Evolutionary conservation across 2,329 filamentous ascomycete species (phyloP).

Genomic region (Lecanicillium sp.): DNA sequence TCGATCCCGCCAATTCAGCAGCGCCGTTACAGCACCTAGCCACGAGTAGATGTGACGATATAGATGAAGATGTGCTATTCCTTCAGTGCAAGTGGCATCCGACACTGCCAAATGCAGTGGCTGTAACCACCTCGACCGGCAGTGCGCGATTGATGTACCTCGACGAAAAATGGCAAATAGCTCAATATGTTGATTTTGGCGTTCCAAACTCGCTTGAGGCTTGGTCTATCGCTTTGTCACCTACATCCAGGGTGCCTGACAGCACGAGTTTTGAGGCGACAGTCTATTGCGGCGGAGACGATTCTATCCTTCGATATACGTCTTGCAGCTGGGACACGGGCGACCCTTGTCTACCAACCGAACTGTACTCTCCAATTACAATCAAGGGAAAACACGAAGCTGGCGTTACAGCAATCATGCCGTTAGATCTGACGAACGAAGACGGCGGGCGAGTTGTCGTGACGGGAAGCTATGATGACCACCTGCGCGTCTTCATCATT

Average conservation of each 20-base stretch:
- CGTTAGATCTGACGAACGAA: constrained; percentile 42
- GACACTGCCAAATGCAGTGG: constrained; percentile 46
- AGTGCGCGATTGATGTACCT: constrained; percentile 51
- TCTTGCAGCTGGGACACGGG: constrained; percentile 24
- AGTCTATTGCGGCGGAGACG: constrained; percentile 69
- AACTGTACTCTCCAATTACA: constrained; percentile 22
- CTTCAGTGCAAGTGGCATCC: constrained; percentile 73
- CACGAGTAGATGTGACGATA: constrained; percentile 40
- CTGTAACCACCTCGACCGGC: constrained; percentile 66
- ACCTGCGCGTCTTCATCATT: constrained; percentile 60
- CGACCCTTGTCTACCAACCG: constrained; percentile 14
- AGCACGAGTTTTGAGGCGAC: constrained; percentile 27
- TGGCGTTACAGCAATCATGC: constrained; percentile 82
- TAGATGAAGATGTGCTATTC: constrained; percentile 56
- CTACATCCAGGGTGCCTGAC: constrained; percentile 19
- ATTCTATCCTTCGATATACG: constrained; percentile 53
- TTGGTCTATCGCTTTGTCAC: constrained; percentile 63
- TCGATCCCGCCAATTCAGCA: constrained; percentile 34
- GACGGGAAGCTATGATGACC: constrained; percentile 90
- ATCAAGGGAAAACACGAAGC: constrained; percentile 59
- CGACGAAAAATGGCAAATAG: constrained; percentile 35
- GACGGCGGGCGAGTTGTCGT: constrained; percentile 55
- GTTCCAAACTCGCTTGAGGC: constrained; percentile 58
- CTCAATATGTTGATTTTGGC: constrained; percentile 30
- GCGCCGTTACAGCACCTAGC: constrained; percentile 34